Percentiles rank a stretch among this genome's conserved stretches.
phyloP scores from a whole-genome alignment of 495 filamentous ascomycete genomes.

The Podospora pseudocomata region DNA sequence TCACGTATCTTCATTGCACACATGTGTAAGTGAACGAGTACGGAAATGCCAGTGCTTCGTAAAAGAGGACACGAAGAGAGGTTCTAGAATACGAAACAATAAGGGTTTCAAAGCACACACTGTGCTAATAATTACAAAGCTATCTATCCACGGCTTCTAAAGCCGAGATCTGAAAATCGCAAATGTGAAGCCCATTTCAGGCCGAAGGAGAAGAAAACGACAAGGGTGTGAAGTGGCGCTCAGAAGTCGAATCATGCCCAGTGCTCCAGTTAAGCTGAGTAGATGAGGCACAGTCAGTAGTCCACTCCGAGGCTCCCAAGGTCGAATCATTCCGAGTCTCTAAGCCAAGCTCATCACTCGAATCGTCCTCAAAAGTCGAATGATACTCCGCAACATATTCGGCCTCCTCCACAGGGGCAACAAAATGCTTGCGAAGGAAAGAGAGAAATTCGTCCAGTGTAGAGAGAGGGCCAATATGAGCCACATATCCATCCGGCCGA shows the following conservation, averaged over 20 bases:
- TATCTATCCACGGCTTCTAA: neutral
- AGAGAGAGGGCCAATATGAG: slow-evolving; percentile 35
- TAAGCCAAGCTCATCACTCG: too few species aligned
- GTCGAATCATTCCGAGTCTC: too few species aligned
- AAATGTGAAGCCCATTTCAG: neutral
- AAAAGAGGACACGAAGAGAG: too few species aligned
- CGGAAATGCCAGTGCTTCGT: too few species aligned
- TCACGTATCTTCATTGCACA: neutral
- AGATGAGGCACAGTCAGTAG: neutral
- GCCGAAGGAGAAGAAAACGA: neutral
- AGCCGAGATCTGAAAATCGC: neutral
- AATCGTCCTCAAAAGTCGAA: neutral
- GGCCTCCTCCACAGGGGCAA: neutral
- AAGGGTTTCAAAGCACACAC: neutral
- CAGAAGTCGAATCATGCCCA: neutral
- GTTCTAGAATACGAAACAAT: too few species aligned
- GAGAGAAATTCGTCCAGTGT: slow-evolving; percentile 28
- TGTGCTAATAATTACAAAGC: neutral
- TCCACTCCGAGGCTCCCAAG: neutral
- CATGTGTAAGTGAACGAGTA: neutral
- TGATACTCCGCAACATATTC: neutral
- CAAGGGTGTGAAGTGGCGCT: neutral
- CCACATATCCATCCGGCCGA: slow-evolving; percentile 41
- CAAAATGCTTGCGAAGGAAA: slow-evolving; percentile 18
- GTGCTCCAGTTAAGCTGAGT: neutral